Base-by-base conservation (phyloP, 768 basidiomycete species). In the Dioszegia aurantiaca region DNA sequence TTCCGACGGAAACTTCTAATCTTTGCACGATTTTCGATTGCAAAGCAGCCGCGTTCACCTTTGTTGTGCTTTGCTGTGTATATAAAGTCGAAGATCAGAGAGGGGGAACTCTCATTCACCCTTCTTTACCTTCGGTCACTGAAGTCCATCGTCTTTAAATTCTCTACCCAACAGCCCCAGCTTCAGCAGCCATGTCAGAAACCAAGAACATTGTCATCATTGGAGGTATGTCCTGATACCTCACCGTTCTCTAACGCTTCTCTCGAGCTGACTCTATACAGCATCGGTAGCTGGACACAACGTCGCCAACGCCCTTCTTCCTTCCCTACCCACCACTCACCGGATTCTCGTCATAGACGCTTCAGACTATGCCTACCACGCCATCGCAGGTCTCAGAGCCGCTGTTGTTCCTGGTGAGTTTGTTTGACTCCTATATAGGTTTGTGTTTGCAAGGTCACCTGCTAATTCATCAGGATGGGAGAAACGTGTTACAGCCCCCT, bases 201-300 rank as follows among this genome's bases (percentile, higher is more conserved):
- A 47, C 42, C 41, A 61, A 72, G 60, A 76, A 76, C 61, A 66
- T 76, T 48, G 63, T 76, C 26, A 71, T 74, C 58, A 61, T 76
- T 30, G 74, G 74, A 17, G 74, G 72, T 66, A 26, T 56, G 68
- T 61, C 41, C n/a, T n/a, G n/a, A n/a, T n/a, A n/a, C n/a, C n/a
- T n/a, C n/a, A n/a, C n/a, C n/a, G n/a, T n/a, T n/a, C n/a, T n/a
- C n/a, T n/a, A n/a, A n/a, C n/a, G n/a, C n/a, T n/a, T n/a, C n/a
- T n/a, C n/a, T n/a, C n/a, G 19, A 39, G 16, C 54, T 31, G 31
- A 59, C 46, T 24, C 11, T 19, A 23, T 30, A 9, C 51, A 75
- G 74, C 66, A 14, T 73, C 71, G 17, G 44, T 33, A 2, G 60
- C 71, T 3, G 74, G 74, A 3, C 64, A 65, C 19, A 41, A 28